Base-by-base conservation (phyloP, 441 rosid species). In the Arabidopsis hybrid region DNA sequence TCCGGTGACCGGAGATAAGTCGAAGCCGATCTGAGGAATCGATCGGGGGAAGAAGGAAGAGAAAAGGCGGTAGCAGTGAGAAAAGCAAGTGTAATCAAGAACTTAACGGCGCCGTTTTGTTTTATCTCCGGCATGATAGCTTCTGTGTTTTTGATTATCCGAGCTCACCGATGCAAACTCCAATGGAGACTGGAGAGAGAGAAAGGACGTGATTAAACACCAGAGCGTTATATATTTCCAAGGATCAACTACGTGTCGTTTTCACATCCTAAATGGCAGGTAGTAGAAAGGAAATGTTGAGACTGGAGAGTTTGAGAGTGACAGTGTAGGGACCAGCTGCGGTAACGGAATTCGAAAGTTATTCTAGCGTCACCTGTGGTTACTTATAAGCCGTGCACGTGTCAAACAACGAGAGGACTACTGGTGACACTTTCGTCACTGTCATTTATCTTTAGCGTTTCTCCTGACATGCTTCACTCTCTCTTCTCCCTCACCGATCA, bases 1-100 rank as follows among this genome's bases (percentile, higher is more conserved):
- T 26, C 59, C 21, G 50, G 14, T 4, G 80, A 42, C 3, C 42
- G 58, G 21, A 78, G 38, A 67, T 75, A 45, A 47, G 62, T 50
- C 10, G 74, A 35, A 42, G 67, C 67, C 46, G 74, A 63, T 60
- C 58, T 86, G 77, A 75, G 59, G 57, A 65, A 84, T 65, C 45
- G 85, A 66, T 84, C 81, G 7, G 88, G 86, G 17, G 83, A 77
- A 46, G 83, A 47, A 49, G 83, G 79, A 45, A 69, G 75, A 59
- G 79, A 82, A 40, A 49, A 46, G 6, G 60, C 29, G 55, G 81
- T 50, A 35, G 61, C 26, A 7, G 69, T 38, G 46, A 80, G 55
- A 26, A 81, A 74, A 53, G 74, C 12, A 38, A 80, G 67, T 29
- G 57, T 34, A 29, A 71, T 6, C 47, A 36, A 56, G 16, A 75